These are phyloP conservation scores for Pisolithus sp. DNA, from an alignment of 768 basidiomycete genomes.

Conservation along the genomic window DNA sequence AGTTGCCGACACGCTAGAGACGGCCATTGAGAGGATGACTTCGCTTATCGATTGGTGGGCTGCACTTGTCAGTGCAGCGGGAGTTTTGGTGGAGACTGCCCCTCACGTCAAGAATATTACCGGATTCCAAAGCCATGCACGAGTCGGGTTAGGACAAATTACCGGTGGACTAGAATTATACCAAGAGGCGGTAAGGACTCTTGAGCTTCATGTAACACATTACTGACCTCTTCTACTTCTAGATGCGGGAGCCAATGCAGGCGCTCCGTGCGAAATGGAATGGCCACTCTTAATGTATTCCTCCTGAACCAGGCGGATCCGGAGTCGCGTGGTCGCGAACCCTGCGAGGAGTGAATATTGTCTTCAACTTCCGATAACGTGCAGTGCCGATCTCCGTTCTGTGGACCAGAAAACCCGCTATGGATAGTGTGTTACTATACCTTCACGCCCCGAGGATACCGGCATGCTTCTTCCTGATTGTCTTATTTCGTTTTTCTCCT, in stretches of 20 bases:
- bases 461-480: too few relatives aligned
- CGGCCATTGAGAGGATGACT: background rate
- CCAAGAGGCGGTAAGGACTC: background rate
- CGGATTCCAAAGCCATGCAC: background rate
- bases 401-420: too few relatives aligned
- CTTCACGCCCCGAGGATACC: too few relatives aligned
- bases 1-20: background rate
- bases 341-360: too few relatives aligned
- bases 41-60: background rate
- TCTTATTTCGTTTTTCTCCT: too few relatives aligned
- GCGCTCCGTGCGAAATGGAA: too few relatives aligned
- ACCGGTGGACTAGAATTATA: background rate
- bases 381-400: too few relatives aligned
- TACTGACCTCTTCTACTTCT: background rate
- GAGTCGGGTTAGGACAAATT: background rate
- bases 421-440: too few relatives aligned
- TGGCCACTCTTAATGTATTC: too few relatives aligned
- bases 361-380: too few relatives aligned
- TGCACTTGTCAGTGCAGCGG: background rate
- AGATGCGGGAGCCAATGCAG: background rate
- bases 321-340: too few relatives aligned
- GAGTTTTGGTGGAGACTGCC: background rate
- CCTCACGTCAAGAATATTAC: background rate
- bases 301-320: too few relatives aligned
- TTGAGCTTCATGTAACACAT: background rate